These are phyloP conservation scores for Phellopilus nigrolimitatus DNA, from an alignment of 1,284 basidiomycete genomes.

Conservation along the genomic window DNA sequence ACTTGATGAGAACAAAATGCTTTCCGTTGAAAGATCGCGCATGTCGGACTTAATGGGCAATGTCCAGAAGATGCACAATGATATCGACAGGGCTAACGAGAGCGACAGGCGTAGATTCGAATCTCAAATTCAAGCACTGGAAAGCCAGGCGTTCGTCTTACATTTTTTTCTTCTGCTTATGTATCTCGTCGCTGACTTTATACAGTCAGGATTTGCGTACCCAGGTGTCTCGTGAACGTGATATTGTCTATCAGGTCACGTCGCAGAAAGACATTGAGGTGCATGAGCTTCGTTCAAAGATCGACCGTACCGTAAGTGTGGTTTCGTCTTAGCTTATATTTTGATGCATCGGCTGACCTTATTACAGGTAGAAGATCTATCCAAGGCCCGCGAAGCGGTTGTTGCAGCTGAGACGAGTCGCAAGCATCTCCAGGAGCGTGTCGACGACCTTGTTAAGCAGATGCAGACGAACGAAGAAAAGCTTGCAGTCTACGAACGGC, in stretches of 20 bases:
- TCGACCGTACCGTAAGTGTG: conserved; percentile 66
- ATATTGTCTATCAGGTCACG: conserved; percentile 64
- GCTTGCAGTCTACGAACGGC: conserved; percentile 80
- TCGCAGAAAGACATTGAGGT: conserved; percentile 80
- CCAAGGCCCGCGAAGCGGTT: conserved; percentile 68
- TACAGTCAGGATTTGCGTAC: conserved; percentile 66
- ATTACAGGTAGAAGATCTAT: conserved; percentile 55
- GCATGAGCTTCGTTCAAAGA: conserved; percentile 67
- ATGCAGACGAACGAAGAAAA: conserved; percentile 78
- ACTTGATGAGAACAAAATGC: conserved; percentile 77
- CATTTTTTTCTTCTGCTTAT: background rate
- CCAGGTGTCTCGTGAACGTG: conserved; percentile 78
- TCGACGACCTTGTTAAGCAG: conserved; percentile 66
- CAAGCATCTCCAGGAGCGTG: conserved; percentile 74
- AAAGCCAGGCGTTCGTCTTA: conserved; percentile 66
- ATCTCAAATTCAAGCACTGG: conserved; percentile 72
- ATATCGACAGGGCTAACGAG: conserved; percentile 76
- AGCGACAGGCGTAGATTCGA: conserved; percentile 81
- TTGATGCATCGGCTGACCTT: no score
- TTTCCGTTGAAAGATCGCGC: conserved; percentile 78
- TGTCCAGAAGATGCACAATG: conserved; percentile 85
- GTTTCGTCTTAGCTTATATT: background rate
- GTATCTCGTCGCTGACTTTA: conserved; percentile 11
- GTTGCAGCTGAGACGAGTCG: conserved; percentile 76
- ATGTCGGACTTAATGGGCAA: conserved; percentile 84